Base-by-base conservation (phyloP, 2,329 filamentous ascomycete species). In the Cyclaneusma minus region DNA sequence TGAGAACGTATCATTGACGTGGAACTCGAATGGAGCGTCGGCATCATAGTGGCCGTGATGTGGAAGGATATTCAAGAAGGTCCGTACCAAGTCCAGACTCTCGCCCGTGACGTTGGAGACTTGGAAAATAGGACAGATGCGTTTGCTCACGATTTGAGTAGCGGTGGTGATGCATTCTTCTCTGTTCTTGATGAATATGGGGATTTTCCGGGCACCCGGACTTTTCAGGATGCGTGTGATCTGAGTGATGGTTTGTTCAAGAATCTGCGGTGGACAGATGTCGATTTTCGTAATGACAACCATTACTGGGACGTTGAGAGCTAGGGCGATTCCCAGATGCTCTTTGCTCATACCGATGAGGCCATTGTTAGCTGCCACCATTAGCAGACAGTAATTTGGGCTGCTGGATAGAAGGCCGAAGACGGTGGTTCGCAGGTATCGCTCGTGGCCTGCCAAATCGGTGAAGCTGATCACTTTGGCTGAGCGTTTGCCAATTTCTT, bases 301-400 rank as follows among this genome's bases (percentile, higher is more conserved):
- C 82, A 98, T 92, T 40, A 98, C 83, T 1, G 89, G 89, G 7
- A 98, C 87, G 44, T 95, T 95, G 27, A 98, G 61, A 1, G 89
- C 85, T 16, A 95, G 60, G 0, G 89, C 87, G 36, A 98, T 93
- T 10, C 89, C 89, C 4, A 98, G 59, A 51, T 98, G 89, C 57
- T 98, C 89, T 62, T 91, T 92, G 53, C 82, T 92, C 89, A 95
- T 98, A 12, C 89, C 89, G 24, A 95, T 81, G 23, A 98, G 60
- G 3, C 89, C 89, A 46, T 98, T 95, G 44, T 98, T 98, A 11
- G 89, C 89, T 8, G 89, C 89, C 1, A 98, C 89, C 89, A 98
- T 98, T 24, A 98, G 68, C 15, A 98, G 56, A 48, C 89, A 95
- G 58, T 95, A 98, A 46, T 95, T 93, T 0, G 89, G 89, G 56